Evolutionary conservation across 2,329 filamentous ascomycete genomes (phyloP), one percentile per base, ranked within the genome.

Genomic region (Cladosporium oxysporum): DNA sequence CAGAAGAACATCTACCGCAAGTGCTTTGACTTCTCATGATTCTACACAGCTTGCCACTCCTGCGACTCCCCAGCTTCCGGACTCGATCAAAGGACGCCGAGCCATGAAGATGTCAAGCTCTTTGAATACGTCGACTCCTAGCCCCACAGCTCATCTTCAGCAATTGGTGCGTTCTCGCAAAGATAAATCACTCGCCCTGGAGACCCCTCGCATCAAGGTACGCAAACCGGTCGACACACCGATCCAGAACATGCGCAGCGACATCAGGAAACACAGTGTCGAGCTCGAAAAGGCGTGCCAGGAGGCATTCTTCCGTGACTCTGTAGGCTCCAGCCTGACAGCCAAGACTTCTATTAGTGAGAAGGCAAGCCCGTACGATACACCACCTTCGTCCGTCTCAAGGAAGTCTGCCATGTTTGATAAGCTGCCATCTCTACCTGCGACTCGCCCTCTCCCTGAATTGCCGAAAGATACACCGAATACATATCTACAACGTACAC

Each of bases 261-360:
- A 97, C 75, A 86, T 95, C 63, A 85, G 92, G 7, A 90, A 94
- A 71, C 90, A 96, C 66, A 96, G 92, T 71, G 87, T 87, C 72
- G 92, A 92, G 72, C 88, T 97, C 68, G 92, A 92, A 59, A 92
- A 92, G 77, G 91, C 95, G 66, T 96, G 93, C 74, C 93, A 98
- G 74, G 91, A 95, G 73, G 93, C 93, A 1, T 97, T 98, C 81
- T 93, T 92, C 74, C 88, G 90, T 71, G 84, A 81, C 64, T 89
- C 83, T 0, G 77, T 84, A 26, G 82, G 82, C 53, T 84, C 85
- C 2, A 86, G 82, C 60, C 77, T 79, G 29, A 79, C 79, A 3
- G 83, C 82, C 0, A 66, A 66, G 23, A 71, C 71, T 29, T 78
- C 79, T 21, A 73, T 75, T 4, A 79, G 80, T 7, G 78, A 78